Percentiles rank a stretch among this genome's conserved stretches.
phyloP scores from a whole-genome alignment of 345 rosid genomes.

The Syzygium grande region DNA sequence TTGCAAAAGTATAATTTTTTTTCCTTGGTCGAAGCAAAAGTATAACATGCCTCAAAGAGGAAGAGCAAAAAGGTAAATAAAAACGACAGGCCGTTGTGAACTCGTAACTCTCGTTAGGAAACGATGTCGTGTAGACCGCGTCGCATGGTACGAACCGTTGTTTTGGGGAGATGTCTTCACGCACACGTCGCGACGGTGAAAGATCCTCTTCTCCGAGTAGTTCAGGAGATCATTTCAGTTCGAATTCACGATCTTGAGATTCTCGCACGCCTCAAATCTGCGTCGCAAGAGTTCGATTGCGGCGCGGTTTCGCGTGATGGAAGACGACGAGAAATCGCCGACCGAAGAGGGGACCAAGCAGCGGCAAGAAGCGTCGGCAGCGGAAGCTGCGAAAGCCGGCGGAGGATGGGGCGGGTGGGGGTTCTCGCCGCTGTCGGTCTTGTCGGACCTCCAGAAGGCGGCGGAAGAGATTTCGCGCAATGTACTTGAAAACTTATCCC shows the following conservation, averaged over 20 bases:
- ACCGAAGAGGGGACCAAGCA: conserved; percentile 12
- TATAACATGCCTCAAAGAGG: too few relatives aligned
- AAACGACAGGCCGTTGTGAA: background rate
- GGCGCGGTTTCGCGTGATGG: conserved; percentile 18
- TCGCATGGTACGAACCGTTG: background rate
- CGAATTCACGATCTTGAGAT: background rate
- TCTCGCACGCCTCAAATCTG: background rate
- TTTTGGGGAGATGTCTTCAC: background rate
- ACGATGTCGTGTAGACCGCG: background rate
- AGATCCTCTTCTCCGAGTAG: background rate
- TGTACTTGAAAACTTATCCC: conserved; percentile 24
- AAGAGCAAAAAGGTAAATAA: background rate
- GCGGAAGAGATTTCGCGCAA: conserved; percentile 90
- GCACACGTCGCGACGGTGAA: background rate
- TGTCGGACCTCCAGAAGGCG: conserved; percentile 92
- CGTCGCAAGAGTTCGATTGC: background rate
- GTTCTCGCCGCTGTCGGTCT: conserved; percentile 64
- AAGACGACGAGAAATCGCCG: conserved; percentile 16
- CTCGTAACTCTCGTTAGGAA: background rate
- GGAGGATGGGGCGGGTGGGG: conserved; percentile 96
- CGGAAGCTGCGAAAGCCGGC: conserved; percentile 9
- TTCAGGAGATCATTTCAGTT: background rate
- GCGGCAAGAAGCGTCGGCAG: conserved; percentile 7
- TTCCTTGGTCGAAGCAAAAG: too few relatives aligned
- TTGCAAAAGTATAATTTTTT: background rate